A percentile compares a stretch with the other conserved stretches of the same genome.
Conservation (phyloP, 1,284 basidiomycete species). For the Singerocomus rubriflavus region DNA sequence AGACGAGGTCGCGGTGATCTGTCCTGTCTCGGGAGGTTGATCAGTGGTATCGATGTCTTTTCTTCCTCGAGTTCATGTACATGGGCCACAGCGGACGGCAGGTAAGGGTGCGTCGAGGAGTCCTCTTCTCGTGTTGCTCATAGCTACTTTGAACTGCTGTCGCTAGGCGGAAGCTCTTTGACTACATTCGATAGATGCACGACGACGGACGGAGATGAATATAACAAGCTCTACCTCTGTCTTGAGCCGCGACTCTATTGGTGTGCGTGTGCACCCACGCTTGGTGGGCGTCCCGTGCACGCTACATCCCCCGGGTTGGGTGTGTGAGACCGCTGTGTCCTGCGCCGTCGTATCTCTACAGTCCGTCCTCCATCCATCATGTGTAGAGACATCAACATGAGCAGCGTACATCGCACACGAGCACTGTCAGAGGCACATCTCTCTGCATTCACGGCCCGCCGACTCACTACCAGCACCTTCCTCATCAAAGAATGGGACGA, state of each 20-base stretch:
- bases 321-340: background rate
- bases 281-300: background rate
- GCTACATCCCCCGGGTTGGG: background rate
- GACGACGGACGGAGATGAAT: too few species aligned
- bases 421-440: background rate
- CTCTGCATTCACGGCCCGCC: constrained; percentile 41
- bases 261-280: too few species aligned
- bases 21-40: constrained; percentile 78
- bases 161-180: too few species aligned
- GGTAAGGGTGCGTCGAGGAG: too few species aligned
- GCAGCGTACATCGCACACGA: background rate
- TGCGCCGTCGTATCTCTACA: background rate
- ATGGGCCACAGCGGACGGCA: too few species aligned
- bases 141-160: too few species aligned
- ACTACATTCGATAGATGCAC: too few species aligned
- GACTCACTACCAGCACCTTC: constrained; percentile 47
- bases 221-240: too few species aligned
- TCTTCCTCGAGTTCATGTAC: too few species aligned
- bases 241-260: too few species aligned
- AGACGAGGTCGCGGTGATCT: constrained; percentile 78
- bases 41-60: too few species aligned
- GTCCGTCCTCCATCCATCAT: background rate
- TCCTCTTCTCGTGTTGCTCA: too few species aligned
- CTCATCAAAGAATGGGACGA: constrained; percentile 52
- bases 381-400: constrained; percentile 6